These are phyloP conservation scores for Glomus cerebriforme DNA, from an alignment of 192 early-diverging fungal species.

Conservation along the genomic window DNA sequence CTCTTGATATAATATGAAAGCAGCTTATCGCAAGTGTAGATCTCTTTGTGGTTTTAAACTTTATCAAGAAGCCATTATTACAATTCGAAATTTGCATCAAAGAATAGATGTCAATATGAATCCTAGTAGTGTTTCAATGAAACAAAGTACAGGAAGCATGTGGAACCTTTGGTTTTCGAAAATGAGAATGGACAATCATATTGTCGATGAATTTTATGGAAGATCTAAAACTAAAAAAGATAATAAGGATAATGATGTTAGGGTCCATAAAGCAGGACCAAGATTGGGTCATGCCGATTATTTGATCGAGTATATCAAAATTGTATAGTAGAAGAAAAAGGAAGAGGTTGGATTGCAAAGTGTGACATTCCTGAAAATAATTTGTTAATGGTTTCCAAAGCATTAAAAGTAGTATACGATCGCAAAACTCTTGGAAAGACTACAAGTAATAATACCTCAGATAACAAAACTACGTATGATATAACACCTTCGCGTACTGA, in stretches of 20 bases:
- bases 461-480: neutral
- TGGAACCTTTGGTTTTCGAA: neutral
- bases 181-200: neutral
- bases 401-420: neutral
- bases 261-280: neutral
- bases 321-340: neutral
- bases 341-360: slow-evolving; percentile 9
- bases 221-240: neutral
- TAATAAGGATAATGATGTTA: neutral
- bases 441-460: neutral
- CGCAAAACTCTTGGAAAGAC: neutral
- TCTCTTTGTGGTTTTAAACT: slow-evolving; percentile 1
- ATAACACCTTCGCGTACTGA: too few relatives aligned
- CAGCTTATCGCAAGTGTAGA: neutral
- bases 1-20: neutral
- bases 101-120: neutral
- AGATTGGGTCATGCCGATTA: slow-evolving; percentile 20
- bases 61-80: slow-evolving; percentile 1
- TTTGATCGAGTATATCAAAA: neutral
- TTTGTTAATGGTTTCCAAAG: slow-evolving; percentile 13
- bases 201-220: neutral
- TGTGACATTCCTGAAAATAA: neutral
- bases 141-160: neutral
- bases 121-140: neutral
- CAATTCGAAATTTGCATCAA: neutral